Conservation (phyloP, 306 rosid genomes). For the Abrus precatorius region DNA sequence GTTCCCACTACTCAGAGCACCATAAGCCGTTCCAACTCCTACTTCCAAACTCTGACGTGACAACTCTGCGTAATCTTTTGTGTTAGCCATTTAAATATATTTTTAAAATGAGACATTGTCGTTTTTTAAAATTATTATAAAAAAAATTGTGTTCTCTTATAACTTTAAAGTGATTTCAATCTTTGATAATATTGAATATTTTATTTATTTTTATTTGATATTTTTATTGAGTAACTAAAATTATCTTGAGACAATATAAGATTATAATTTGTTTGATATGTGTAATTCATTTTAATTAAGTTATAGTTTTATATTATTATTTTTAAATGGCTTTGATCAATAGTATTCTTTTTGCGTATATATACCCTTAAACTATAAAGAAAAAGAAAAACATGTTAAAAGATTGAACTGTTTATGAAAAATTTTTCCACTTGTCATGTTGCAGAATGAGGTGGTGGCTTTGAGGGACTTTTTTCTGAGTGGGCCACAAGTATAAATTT, state of each 20-base stretch:
- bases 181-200: no score
- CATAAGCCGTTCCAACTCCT: slow-evolving; percentile 38
- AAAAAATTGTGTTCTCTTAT: background rate
- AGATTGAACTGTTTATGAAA: background rate
- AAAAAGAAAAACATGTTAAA: no score
- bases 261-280: no score
- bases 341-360: no score
- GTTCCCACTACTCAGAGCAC: slow-evolving; percentile 56
- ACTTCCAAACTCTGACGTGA: slow-evolving; percentile 45
- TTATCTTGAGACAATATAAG: background rate
- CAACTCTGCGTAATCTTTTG: slow-evolving; percentile 23
- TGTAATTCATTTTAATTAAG: no score
- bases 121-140: background rate
- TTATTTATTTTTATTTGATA: background rate
- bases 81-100: background rate
- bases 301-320: background rate
- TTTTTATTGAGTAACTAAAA: background rate
- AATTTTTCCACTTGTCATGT: slow-evolving; percentile 18
- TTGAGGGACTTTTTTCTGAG: background rate
- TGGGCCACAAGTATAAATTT: background rate
- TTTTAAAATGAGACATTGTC: no score
- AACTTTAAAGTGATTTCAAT: no score
- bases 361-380: no score
- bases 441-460: background rate
- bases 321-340: background rate